phyloP scores from a whole-genome alignment of 257 asterid genomes.

The Ilex asprella region DNA sequence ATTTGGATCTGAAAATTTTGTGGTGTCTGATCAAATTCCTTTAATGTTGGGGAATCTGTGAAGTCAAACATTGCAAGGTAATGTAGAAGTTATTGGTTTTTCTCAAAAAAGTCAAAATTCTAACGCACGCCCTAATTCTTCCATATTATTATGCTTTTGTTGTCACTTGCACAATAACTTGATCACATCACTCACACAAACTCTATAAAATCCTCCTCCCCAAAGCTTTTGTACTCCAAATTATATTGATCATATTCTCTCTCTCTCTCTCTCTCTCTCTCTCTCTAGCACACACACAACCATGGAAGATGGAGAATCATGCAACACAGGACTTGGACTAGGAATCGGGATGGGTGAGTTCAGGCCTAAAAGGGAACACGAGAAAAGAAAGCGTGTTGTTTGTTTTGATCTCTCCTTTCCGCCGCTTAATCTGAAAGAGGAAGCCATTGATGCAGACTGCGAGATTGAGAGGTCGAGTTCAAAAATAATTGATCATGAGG shows the following conservation, averaged over 20 bases:
- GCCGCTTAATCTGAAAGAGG: constrained; percentile 15
- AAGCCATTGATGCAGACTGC: constrained; percentile 1
- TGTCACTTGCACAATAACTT: not conserved
- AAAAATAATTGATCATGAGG: constrained; percentile 5
- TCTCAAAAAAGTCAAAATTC: not conserved
- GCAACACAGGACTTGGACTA: constrained; percentile 32
- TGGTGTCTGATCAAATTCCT: too few relatives aligned
- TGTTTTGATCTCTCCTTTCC: constrained; percentile 50
- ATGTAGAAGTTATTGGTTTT: not conserved
- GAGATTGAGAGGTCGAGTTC: constrained; percentile 10
- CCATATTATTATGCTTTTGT: not conserved
- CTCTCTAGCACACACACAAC: not conserved
- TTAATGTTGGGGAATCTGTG: too few relatives aligned
- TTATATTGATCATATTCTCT: not conserved
- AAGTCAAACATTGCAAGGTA: not conserved
- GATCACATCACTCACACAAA: not conserved
- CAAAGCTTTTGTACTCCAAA: not conserved
- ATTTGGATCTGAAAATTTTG: too few relatives aligned
- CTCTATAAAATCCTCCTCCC: not conserved
- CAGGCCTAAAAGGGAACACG: constrained; percentile 21
- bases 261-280: not conserved
- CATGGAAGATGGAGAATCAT: constrained; percentile 26
- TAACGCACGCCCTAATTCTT: not conserved
- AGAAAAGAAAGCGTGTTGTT: constrained; percentile 19
- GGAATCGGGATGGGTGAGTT: constrained; percentile 28